These are phyloP conservation scores for Theobroma grandiflorum DNA, from an alignment of 441 rosid genomes.

Conservation along the genomic window DNA sequence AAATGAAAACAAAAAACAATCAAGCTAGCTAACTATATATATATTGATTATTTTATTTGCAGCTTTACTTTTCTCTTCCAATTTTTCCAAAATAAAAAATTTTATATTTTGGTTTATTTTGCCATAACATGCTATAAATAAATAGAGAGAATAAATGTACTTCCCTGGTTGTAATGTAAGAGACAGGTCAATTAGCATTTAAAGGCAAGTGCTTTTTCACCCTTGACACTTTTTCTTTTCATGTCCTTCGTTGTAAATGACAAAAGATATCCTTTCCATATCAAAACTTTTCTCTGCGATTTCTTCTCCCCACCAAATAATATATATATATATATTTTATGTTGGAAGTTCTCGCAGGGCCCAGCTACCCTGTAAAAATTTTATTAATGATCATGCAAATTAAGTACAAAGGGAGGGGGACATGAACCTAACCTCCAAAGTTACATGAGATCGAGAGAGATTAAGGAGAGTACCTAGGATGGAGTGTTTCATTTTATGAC, in stretches of 20 bases:
- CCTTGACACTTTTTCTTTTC: neutral
- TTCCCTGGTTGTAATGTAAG: neutral
- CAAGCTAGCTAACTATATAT: neutral
- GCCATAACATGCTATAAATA: neutral
- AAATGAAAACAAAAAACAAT: neutral
- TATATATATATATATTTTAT: no score
- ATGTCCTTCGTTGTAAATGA: neutral
- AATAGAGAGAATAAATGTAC: neutral
- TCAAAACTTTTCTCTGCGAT: neutral
- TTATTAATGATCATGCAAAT: no score
- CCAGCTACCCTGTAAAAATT: no score
- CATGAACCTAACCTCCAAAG: no score
- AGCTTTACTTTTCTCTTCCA: neutral
- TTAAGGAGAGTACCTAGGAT: no score
- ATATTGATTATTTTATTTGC: neutral
- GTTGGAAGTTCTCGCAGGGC: no score
- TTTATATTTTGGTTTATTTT: neutral
- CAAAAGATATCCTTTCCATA: neutral
- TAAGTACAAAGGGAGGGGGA: no score
- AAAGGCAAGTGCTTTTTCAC: neutral
- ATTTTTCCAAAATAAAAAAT: neutral
- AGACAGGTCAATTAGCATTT: neutral
- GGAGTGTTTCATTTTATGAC: no score
- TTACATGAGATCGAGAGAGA: no score
- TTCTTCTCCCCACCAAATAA: no score